Percentiles rank a stretch among this genome's conserved stretches.
phyloP scores from a whole-genome alignment of 208 protist species.

The Novymonas esmeraldas region DNA sequence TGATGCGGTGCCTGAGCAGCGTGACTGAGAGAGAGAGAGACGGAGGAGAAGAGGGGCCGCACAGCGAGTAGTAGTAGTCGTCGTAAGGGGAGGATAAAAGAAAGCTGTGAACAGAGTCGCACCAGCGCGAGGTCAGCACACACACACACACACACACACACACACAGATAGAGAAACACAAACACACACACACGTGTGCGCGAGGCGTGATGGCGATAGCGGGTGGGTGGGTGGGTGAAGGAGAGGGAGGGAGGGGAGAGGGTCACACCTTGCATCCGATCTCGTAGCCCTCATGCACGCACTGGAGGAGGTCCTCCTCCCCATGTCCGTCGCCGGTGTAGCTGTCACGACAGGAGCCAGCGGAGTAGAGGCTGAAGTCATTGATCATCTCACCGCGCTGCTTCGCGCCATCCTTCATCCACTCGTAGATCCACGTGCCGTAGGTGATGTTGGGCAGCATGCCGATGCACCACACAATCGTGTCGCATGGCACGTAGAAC shows the following conservation, averaged over 20 bases:
- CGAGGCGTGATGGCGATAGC: not conserved
- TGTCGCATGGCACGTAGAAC: conserved; percentile 80
- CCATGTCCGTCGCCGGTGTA: conserved; percentile 77
- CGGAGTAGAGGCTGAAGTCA: conserved; percentile 83
- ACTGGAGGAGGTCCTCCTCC: conserved; percentile 84
- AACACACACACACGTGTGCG: conserved; percentile 4
- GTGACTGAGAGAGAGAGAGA: not conserved
- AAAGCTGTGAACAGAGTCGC: not conserved
- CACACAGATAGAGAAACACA: conserved; percentile 8
- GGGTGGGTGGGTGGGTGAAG: not conserved
- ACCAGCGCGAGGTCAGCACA: not conserved
- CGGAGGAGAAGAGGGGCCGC: conserved; percentile 1
- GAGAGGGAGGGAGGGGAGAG: not conserved
- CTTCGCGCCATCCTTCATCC: conserved; percentile 84
- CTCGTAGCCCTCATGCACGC: conserved; percentile 86
- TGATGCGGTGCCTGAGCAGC: not conserved
- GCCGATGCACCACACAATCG: conserved; percentile 82
- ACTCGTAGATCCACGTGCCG: conserved; percentile 88
- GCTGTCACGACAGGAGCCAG: conserved; percentile 77
- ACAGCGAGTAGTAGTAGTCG: not conserved
- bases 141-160: conserved; percentile 10
- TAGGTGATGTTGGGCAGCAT: conserved; percentile 84
- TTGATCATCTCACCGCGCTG: conserved; percentile 73
- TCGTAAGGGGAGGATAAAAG: not conserved
- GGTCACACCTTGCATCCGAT: conserved; percentile 79